Conservation (phyloP, 768 basidiomycete genomes). For the Inosperma sp. region DNA sequence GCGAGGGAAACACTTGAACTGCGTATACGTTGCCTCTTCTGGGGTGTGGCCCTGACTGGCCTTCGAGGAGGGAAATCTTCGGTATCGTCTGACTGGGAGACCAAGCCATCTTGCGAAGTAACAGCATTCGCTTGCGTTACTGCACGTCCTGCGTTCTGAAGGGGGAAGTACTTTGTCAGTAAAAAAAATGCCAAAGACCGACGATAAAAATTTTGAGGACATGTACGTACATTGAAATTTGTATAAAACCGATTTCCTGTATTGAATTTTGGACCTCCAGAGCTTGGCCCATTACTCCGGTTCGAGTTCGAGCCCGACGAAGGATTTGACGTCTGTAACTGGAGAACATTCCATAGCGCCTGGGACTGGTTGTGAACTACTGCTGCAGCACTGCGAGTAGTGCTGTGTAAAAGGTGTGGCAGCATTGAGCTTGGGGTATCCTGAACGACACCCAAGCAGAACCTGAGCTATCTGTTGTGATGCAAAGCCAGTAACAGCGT, state of each 20-base stretch:
- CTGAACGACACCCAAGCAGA: constrained; percentile 12
- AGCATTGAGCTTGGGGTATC: constrained; percentile 48
- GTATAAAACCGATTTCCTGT: constrained; percentile 68
- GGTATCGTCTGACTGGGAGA: constrained; percentile 50
- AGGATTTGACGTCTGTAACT: constrained; percentile 52
- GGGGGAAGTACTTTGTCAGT: constrained; percentile 5
- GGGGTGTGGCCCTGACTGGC: constrained; percentile 24
- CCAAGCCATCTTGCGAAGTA: constrained; percentile 47
- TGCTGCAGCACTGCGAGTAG: constrained; percentile 65
- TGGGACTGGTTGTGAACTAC: constrained; percentile 70
- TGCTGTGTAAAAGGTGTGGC: constrained; percentile 71
- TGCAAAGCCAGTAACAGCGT: too few relatives aligned
- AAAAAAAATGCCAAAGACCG: background rate
- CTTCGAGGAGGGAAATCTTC: constrained; percentile 44
- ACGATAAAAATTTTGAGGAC: constrained; percentile 1
- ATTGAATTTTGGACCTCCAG: constrained; percentile 70
- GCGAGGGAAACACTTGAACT: constrained; percentile 59
- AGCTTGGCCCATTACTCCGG: constrained; percentile 53
- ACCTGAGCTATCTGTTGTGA: too few relatives aligned
- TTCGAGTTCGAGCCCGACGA: constrained; percentile 44
- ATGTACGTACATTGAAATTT: constrained; percentile 51
- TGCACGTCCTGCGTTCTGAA: constrained; percentile 67
- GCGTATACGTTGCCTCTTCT: constrained; percentile 41
- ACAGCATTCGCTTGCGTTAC: constrained; percentile 68
- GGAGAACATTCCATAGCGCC: constrained; percentile 73